A percentile compares a stretch with the other conserved stretches of the same genome.
phyloP scores from a whole-genome alignment of 257 asterid genomes.

The Jacaranda copaia region DNA sequence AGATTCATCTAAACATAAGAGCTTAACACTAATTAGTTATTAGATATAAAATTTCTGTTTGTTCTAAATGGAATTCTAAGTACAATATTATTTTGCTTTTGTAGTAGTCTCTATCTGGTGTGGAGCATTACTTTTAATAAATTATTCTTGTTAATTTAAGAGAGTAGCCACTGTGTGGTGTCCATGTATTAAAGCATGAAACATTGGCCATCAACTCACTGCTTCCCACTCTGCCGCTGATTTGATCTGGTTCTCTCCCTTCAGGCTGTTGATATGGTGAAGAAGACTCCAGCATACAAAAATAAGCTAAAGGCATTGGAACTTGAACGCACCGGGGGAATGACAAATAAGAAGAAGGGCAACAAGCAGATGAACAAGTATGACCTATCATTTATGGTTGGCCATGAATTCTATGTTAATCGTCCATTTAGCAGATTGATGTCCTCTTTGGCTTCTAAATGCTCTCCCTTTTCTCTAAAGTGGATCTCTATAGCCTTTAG shows the following conservation, averaged over 20 bases:
- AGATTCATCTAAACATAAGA: not conserved
- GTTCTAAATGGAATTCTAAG: not conserved
- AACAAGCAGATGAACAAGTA: constrained; percentile 83
- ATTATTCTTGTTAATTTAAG: constrained; percentile 6
- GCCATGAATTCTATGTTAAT: constrained; percentile 22
- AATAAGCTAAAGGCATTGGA: constrained; percentile 94
- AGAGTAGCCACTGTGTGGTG: constrained; percentile 13
- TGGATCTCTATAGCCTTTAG: constrained; percentile 8
- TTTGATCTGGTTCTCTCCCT: constrained; percentile 35
- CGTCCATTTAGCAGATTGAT: constrained; percentile 17
- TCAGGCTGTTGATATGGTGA: constrained; percentile 97
- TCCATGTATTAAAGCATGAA: constrained; percentile 25
- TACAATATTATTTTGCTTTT: not conserved
- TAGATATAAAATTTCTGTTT: not conserved
- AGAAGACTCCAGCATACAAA: constrained; percentile 92
- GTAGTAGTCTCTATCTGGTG: not conserved
- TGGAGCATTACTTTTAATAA: not conserved
- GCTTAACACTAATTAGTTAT: not conserved
- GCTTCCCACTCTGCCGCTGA: constrained; percentile 30
- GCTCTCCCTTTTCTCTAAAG: constrained; percentile 13
- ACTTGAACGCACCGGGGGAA: constrained; percentile 91
- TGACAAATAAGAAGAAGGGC: constrained; percentile 79
- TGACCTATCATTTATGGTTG: constrained; percentile 37
- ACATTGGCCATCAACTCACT: constrained; percentile 18
- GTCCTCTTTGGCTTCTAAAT: constrained; percentile 11